phyloP scores from a whole-genome alignment of 139 green algal species.

The Pleodorina starrii region DNA sequence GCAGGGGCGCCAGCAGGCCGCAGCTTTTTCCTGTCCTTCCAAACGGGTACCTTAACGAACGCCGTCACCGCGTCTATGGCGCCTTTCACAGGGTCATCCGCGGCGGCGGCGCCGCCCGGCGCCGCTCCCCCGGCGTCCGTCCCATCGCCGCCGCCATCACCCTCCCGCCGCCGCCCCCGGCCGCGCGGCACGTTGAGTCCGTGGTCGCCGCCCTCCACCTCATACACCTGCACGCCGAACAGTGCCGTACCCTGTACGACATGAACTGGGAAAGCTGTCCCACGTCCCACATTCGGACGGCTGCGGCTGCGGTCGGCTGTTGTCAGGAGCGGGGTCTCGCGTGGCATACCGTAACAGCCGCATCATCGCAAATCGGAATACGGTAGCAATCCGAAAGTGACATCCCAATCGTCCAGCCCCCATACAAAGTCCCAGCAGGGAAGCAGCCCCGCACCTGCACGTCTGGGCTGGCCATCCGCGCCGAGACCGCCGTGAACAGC shows the following conservation, averaged over 20 bases:
- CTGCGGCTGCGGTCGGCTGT: no score
- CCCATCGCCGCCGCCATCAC: no score
- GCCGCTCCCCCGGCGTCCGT: no score
- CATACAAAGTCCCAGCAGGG: background rate
- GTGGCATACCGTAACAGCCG: background rate
- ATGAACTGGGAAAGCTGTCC: no score
- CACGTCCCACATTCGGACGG: no score
- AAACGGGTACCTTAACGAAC: background rate
- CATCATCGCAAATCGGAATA: background rate
- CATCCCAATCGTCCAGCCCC: background rate
- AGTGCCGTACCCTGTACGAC: background rate
- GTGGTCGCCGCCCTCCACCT: slow-evolving; percentile 63
- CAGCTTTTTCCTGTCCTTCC: no score
- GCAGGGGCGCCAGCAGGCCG: no score
- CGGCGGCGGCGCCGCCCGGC: no score
- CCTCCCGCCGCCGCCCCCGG: background rate
- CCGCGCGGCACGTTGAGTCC: slow-evolving; percentile 12
- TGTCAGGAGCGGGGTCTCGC: no score
- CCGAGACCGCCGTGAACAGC: background rate
- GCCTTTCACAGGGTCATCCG: background rate
- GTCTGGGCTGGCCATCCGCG: slow-evolving; percentile 23
- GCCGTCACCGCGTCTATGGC: background rate
- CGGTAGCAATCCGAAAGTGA: background rate
- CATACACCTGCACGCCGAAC: slow-evolving; percentile 38
- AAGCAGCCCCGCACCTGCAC: background rate